Percentiles rank a stretch among this genome's conserved stretches.
Conservation (phyloP, 108 stramenopile species). For the Cyclotella baltica region DNA sequence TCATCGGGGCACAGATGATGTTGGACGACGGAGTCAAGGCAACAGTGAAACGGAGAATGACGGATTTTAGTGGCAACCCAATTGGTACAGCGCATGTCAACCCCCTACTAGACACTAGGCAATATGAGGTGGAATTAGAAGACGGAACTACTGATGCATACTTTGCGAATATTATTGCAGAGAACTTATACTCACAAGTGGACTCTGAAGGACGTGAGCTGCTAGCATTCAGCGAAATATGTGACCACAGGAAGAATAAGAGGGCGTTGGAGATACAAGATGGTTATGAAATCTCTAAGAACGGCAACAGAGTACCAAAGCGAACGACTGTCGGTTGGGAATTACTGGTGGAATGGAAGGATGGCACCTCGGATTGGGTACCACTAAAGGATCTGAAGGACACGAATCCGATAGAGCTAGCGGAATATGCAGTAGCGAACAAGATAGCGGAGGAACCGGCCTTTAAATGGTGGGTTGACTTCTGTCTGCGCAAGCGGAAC, state of each 20-base stretch:
- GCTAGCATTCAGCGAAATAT: too few relatives aligned
- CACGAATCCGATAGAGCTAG: too few relatives aligned
- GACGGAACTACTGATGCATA: too few relatives aligned
- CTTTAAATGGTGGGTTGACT: too few relatives aligned
- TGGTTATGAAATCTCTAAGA: neutral
- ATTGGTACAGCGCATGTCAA: constrained; percentile 7
- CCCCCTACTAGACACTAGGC: constrained; percentile 20
- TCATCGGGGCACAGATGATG: too few relatives aligned
- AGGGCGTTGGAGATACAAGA: neutral
- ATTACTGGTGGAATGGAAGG: constrained; percentile 10
- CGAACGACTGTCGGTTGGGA: constrained; percentile 35
- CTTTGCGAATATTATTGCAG: constrained; percentile 13
- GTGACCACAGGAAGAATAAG: constrained; percentile 1
- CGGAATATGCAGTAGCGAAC: too few relatives aligned
- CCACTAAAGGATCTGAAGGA: too few relatives aligned
- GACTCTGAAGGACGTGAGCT: too few relatives aligned
- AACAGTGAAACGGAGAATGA: neutral
- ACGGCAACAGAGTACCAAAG: constrained; percentile 8
- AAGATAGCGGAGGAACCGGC: too few relatives aligned
- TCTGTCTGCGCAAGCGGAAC: constrained; percentile 15
- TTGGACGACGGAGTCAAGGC: neutral
- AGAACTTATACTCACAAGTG: constrained; percentile 23
- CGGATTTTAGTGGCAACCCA: neutral
- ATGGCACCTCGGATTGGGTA: too few relatives aligned
- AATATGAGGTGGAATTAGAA: too few relatives aligned